Evolutionary conservation across 768 basidiomycete genomes (phyloP).

Genomic region (Collybiopsis confluens): DNA sequence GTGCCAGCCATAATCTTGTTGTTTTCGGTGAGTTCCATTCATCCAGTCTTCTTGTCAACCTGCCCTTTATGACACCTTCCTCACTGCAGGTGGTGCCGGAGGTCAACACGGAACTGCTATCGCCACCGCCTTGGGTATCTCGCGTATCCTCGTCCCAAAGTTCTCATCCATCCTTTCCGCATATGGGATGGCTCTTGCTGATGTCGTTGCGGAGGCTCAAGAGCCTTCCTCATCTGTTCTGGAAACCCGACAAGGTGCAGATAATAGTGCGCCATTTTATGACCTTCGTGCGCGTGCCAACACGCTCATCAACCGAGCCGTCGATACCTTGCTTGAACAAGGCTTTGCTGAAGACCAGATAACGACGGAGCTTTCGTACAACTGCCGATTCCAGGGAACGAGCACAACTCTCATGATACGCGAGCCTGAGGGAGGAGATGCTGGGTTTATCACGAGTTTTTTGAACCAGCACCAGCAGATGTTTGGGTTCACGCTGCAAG

Average conservation of each 20-base stretch:
- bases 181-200: conserved; percentile 63
- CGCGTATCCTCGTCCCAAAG: conserved; percentile 56
- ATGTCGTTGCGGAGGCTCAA: conserved; percentile 16
- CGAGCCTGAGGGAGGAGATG: conserved; percentile 21
- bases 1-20: conserved; percentile 63
- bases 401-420: conserved; percentile 68
- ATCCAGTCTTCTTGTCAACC: not conserved
- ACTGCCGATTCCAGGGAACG: conserved; percentile 40
- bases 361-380: conserved; percentile 83
- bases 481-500: not conserved
- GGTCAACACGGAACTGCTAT: conserved; percentile 68
- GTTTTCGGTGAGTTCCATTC: conserved; percentile 31
- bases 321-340: conserved; percentile 37
- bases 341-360: conserved; percentile 45
- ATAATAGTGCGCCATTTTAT: not conserved
- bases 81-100: conserved; percentile 59
- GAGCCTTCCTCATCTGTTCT: not conserved
- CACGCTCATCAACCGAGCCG: not conserved
- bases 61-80: conserved; percentile 28
- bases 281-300: not conserved
- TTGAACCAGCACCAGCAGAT: not conserved
- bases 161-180: conserved; percentile 68
- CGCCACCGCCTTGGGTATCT: conserved; percentile 56
- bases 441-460: conserved; percentile 24
- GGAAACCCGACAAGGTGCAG: not conserved